Evolutionary conservation across 441 rosid genomes (phyloP).

Genomic region (Hura crepitans): DNA sequence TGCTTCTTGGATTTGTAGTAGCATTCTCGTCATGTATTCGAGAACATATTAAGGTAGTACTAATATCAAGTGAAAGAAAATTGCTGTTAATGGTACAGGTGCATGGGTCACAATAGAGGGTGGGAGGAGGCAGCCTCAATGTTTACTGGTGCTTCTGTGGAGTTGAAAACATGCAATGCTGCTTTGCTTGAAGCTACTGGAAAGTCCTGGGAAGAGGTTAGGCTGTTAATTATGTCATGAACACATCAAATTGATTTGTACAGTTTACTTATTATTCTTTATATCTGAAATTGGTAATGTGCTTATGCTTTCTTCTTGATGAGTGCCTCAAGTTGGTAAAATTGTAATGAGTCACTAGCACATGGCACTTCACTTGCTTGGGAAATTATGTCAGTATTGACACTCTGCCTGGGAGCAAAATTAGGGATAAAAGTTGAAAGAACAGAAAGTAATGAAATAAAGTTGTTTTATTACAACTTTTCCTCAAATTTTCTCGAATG

Average conservation of each 20-base stretch:
- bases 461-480: no score
- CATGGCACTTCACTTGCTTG: no score
- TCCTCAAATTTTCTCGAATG: no score
- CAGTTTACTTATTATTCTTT: neutral
- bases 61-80: neutral
- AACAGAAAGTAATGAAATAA: no score
- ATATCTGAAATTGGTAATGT: no score
- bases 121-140: slow-evolving; percentile 99
- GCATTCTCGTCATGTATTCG: neutral
- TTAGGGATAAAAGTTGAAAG: no score
- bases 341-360: no score
- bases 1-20: neutral
- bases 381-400: no score
- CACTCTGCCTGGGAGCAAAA: no score
- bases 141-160: slow-evolving; percentile 65
- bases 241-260: neutral
- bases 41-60: neutral
- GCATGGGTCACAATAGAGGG: slow-evolving; percentile 96
- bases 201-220: slow-evolving; percentile 88
- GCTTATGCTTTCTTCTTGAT: no score
- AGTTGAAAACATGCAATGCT: slow-evolving; percentile 89
- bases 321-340: no score
- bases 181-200: slow-evolving; percentile 93
- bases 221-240: slow-evolving; percentile 7
- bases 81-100: slow-evolving; percentile 39